Conservation (phyloP, 371 early-diverging fungal genomes). For the Mortierella sp. region DNA sequence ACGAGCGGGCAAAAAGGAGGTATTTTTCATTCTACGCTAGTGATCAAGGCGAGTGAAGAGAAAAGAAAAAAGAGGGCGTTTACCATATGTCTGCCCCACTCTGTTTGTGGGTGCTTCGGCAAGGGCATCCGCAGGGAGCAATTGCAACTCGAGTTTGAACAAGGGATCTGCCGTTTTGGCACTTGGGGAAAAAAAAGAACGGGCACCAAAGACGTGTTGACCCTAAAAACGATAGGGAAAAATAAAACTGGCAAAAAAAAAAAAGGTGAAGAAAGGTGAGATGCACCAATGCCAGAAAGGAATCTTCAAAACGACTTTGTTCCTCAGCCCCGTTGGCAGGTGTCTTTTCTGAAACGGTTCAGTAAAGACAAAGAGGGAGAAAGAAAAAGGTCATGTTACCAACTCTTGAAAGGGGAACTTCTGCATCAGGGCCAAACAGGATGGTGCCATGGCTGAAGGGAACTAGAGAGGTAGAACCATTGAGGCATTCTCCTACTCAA, state of each 20-base stretch:
- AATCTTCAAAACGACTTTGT: neutral
- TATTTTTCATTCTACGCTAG: neutral
- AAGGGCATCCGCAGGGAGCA: neutral
- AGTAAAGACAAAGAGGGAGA: neutral
- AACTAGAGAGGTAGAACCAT: too few species aligned
- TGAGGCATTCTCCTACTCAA: too few species aligned
- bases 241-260: neutral
- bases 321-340: too few species aligned
- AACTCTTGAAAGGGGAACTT: neutral
- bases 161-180: neutral
- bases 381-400: neutral
- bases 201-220: neutral
- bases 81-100: too few species aligned
- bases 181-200: neutral
- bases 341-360: too few species aligned
- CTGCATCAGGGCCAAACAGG: neutral
- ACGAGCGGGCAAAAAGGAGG: neutral
- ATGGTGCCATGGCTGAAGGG: neutral
- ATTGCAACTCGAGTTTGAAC: neutral
- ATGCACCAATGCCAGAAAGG: neutral
- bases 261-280: too few species aligned
- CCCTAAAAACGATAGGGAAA: too few species aligned
- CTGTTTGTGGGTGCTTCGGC: neutral
- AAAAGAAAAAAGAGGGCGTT: too few species aligned
- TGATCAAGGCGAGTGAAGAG: neutral